phyloP scores from a whole-genome alignment of 257 asterid genomes.

The Salvia rosmarinus region DNA sequence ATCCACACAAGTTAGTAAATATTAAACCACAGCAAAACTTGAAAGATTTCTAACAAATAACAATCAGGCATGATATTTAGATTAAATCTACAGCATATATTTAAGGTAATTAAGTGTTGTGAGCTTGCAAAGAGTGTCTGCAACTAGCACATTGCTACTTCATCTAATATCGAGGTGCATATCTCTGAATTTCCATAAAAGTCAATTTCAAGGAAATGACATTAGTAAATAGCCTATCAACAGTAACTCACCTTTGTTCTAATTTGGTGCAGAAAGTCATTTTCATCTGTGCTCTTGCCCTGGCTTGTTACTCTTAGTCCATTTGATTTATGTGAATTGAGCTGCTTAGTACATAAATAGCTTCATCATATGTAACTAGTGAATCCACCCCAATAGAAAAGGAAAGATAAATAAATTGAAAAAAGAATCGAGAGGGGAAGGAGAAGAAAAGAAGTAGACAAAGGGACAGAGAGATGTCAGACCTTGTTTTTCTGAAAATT shows the following conservation, averaged over 20 bases:
- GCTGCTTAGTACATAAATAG: slow-evolving; percentile 46
- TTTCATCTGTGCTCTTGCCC: slow-evolving; percentile 56
- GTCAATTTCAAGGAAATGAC: slow-evolving; percentile 18
- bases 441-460: not conserved
- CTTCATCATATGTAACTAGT: not conserved
- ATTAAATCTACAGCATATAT: not conserved
- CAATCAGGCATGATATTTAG: not conserved
- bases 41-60: not conserved
- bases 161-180: not conserved
- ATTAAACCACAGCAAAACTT: not conserved
- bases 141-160: not conserved
- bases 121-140: slow-evolving; percentile 22
- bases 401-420: not conserved
- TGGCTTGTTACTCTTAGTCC: slow-evolving; percentile 43
- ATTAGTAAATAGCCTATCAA: slow-evolving; percentile 14
- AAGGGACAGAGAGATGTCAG: slow-evolving; percentile 6
- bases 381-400: not conserved
- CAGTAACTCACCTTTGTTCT: slow-evolving; percentile 74
- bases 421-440: not conserved
- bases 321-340: slow-evolving; percentile 45
- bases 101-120: slow-evolving; percentile 17
- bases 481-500: slow-evolving; percentile 65
- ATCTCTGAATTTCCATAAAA: not conserved
- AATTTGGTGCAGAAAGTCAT: slow-evolving; percentile 91
- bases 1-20: not conserved